Evolutionary conservation across 257 asterid genomes (phyloP).

Genomic region (Orobanche coerulescens): DNA sequence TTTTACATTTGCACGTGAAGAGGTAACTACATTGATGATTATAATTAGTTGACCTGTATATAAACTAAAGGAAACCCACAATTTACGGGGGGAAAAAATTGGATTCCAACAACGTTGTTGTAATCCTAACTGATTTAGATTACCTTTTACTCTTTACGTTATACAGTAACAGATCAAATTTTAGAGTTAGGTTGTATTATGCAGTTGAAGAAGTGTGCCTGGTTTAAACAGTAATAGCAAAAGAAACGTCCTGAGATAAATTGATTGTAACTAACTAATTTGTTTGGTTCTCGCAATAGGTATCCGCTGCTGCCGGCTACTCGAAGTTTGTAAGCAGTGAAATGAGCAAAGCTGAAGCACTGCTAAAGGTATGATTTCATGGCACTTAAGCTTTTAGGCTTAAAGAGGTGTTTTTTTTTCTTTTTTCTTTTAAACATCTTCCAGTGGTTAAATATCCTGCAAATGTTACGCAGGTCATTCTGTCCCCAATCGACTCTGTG

Average conservation of each 20-base stretch:
- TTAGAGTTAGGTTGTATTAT: slow-evolving; percentile 3
- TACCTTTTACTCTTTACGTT: background rate
- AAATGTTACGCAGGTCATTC: slow-evolving; percentile 59
- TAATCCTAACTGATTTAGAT: background rate
- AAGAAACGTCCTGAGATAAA: slow-evolving; percentile 2
- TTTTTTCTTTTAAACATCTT: background rate
- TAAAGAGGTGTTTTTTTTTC: background rate
- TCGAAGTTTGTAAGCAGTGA: slow-evolving; percentile 92
- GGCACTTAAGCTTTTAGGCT: background rate
- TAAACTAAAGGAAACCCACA: background rate
- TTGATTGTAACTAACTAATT: background rate
- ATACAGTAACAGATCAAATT: background rate
- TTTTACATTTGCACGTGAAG: background rate
- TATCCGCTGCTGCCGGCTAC: slow-evolving; percentile 81
- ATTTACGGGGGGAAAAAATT: background rate
- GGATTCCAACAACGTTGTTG: background rate
- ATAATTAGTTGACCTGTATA: background rate
- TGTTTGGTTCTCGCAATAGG: slow-evolving; percentile 38
- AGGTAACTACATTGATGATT: background rate
- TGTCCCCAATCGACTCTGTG: slow-evolving; percentile 95
- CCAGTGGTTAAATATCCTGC: slow-evolving; percentile 9
- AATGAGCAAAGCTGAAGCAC: slow-evolving; percentile 99
- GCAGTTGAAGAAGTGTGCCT: background rate
- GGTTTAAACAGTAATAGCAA: background rate
- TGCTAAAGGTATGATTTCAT: slow-evolving; percentile 55